Evolutionary conservation across 306 rosid species (phyloP).

Genomic region (Crotalaria pallida): DNA sequence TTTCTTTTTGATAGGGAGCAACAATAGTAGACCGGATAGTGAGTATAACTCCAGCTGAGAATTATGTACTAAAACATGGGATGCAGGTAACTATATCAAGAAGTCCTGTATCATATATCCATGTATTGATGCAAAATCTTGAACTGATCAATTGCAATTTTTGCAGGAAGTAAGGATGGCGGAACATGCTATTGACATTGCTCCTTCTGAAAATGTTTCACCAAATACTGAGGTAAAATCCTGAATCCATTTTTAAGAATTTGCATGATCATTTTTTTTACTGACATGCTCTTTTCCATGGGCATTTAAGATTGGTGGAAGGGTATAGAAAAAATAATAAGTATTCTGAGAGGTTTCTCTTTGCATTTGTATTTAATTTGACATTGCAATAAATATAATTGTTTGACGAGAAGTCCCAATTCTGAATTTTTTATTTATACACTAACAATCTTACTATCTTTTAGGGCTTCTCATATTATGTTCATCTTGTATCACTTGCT

Average conservation of each 20-base stretch:
- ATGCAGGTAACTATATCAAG: constrained; percentile 26
- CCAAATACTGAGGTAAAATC: constrained; percentile 38
- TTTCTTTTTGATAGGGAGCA: constrained; percentile 49
- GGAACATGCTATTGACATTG: constrained; percentile 30
- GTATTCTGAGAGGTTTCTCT: neutral
- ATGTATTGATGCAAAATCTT: neutral
- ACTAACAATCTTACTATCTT: neutral
- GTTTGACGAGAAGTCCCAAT: neutral
- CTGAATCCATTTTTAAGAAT: neutral
- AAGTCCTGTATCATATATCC: neutral
- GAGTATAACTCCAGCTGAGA: constrained; percentile 51
- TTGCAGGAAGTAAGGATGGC: constrained; percentile 53
- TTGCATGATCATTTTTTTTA: neutral
- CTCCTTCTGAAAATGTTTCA: constrained; percentile 33
- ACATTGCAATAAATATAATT: neutral
- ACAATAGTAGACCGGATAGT: constrained; percentile 69
- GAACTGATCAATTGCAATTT: constrained; percentile 4
- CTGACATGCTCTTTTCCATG: neutral
- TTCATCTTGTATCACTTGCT: neutral
- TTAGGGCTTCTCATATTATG: neutral
- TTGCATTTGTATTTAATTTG: neutral
- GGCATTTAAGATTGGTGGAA: neutral
- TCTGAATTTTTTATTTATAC: neutral
- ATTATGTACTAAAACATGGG: constrained; percentile 41
- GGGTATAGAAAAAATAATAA: neutral